Conservation (phyloP, 257 asterid genomes). For the Solanum pinnatisectum region DNA sequence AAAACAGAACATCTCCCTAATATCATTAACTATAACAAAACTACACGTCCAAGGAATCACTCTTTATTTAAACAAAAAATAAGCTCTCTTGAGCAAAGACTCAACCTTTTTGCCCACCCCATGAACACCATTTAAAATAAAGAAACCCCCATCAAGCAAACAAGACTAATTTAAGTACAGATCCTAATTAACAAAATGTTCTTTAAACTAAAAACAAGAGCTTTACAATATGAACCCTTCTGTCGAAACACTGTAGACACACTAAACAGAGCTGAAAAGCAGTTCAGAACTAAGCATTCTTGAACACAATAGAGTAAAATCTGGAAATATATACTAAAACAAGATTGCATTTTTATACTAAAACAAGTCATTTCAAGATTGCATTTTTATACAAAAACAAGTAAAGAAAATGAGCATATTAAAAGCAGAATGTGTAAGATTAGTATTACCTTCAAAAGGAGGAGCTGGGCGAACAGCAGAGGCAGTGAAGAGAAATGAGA, state of each 20-base stretch:
- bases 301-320: background rate
- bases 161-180: background rate
- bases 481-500: constrained; percentile 24
- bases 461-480: constrained; percentile 33
- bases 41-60: background rate
- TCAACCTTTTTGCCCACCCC: background rate
- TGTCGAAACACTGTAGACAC: background rate
- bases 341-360: background rate
- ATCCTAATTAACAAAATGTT: background rate
- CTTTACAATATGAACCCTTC: background rate
- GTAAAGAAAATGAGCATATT: background rate
- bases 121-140: background rate
- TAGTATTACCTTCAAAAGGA: constrained; percentile 52
- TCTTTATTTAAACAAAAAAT: background rate
- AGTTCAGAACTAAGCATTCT: background rate
- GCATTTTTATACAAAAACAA: background rate
- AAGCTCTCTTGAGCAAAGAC: background rate
- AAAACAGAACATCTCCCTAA: background rate
- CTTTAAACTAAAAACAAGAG: background rate
- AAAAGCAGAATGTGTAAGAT: background rate
- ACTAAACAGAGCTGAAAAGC: background rate
- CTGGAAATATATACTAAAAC: background rate
- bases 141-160: background rate
- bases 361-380: background rate
- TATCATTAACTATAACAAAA: background rate